Conservation (phyloP, 495 filamentous ascomycete genomes). For the Neohortaea acidophila region DNA sequence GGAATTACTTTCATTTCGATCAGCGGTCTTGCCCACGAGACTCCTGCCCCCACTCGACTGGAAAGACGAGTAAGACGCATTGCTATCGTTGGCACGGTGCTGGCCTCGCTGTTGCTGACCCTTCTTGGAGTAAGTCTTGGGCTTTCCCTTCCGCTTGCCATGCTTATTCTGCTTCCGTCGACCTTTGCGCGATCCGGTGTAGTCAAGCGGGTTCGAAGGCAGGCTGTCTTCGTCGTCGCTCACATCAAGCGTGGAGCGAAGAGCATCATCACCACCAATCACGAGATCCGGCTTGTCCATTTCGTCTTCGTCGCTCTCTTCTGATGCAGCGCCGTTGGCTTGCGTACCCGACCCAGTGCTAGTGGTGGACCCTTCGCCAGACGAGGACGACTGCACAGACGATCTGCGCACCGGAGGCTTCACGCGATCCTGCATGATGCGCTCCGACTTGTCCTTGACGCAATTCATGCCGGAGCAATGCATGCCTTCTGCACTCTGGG, state of each 20-base stretch:
- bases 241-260: neutral
- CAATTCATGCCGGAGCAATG: constrained; percentile 12
- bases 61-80: no score
- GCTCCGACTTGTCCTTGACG: constrained; percentile 3
- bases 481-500: constrained; percentile 33
- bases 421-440: constrained; percentile 11
- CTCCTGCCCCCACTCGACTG: constrained; percentile 6
- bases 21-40: constrained; percentile 4
- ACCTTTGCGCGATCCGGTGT: neutral
- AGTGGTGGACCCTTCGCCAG: constrained; percentile 7
- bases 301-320: constrained; percentile 11
- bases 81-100: constrained; percentile 1
- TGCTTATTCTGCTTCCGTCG: constrained; percentile 10
- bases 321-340: constrained; percentile 6
- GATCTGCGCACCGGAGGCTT: constrained; percentile 48
- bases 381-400: constrained; percentile 16
- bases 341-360: constrained; percentile 6
- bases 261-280: constrained; percentile 8
- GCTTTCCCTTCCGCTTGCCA: constrained; percentile 5
- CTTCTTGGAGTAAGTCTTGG: constrained; percentile 23
- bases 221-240: constrained; percentile 7
- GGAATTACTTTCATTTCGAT: constrained; percentile 40
- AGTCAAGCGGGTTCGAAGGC: constrained; percentile 1
- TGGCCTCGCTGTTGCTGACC: constrained; percentile 9
- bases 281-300: constrained; percentile 12